Evolutionary conservation across 192 early-diverging fungal species (phyloP).

Genomic region (Backusella circina): DNA sequence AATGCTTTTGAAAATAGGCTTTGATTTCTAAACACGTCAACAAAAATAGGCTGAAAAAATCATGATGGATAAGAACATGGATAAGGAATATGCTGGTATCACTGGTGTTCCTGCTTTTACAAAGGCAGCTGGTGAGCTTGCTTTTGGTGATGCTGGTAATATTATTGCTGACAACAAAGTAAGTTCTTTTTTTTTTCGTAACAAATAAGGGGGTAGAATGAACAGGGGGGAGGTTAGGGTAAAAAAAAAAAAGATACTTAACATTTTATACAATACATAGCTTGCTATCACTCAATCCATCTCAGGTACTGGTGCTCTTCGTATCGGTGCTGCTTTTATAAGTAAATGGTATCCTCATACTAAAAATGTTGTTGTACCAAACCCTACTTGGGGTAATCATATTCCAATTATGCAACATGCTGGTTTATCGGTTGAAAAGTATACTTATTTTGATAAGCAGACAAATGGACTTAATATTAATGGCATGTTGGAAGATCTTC

Average conservation of each 20-base stretch:
- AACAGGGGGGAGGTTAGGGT: no score
- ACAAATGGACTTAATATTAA: slow-evolving; percentile 91
- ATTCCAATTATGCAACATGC: slow-evolving; percentile 87
- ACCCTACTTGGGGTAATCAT: slow-evolving; percentile 98
- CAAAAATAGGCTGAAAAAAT: slow-evolving; percentile 68
- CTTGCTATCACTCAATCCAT: slow-evolving; percentile 90
- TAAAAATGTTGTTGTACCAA: slow-evolving; percentile 89
- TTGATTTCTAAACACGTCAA: not conserved
- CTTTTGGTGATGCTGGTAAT: slow-evolving; percentile 73
- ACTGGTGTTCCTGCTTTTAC: slow-evolving; percentile 86
- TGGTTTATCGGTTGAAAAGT: slow-evolving; percentile 80
- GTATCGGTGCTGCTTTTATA: slow-evolving; percentile 89
- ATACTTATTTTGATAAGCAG: slow-evolving; percentile 91
- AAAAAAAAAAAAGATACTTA: not conserved
- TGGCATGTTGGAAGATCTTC: slow-evolving; percentile 88
- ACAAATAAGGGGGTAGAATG: not conserved
- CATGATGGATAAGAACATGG: slow-evolving; percentile 60
- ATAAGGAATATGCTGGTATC: slow-evolving; percentile 97
- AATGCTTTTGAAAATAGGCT: not conserved
- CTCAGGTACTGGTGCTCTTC: slow-evolving; percentile 95
- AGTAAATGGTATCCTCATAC: slow-evolving; percentile 71
- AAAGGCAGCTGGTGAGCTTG: slow-evolving; percentile 76
- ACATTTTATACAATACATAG: slow-evolving; percentile 21
- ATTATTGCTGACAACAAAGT: slow-evolving; percentile 63
- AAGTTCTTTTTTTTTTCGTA: slow-evolving; percentile 39